These are phyloP conservation scores for Leccinum griseonigrum DNA, from an alignment of 1,284 basidiomycete genomes.

Conservation along the genomic window DNA sequence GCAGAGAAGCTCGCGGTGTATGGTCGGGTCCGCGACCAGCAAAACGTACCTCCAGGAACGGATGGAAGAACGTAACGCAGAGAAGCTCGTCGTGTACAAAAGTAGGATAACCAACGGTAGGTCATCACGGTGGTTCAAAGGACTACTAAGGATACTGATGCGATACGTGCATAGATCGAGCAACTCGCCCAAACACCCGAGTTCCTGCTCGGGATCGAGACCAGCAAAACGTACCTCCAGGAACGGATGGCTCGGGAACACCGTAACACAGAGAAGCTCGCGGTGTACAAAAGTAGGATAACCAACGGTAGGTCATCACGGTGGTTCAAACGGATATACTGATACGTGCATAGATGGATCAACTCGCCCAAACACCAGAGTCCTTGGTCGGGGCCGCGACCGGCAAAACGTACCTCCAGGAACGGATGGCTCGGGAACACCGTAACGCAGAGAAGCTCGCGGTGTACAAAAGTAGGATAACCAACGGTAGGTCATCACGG, in stretches of 20 bases:
- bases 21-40: no score
- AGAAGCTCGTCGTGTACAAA: conserved; percentile 69
- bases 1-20: no score
- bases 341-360: conserved; percentile 47
- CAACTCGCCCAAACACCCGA: conserved; percentile 75
- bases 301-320: no score
- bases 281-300: conserved; percentile 53
- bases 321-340: conserved; percentile 2
- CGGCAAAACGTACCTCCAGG: conserved; percentile 77
- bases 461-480: conserved; percentile 74
- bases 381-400: conserved; percentile 74
- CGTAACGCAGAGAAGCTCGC: conserved; percentile 80
- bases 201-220: conserved; percentile 70
- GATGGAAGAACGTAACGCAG: conserved; percentile 44
- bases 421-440: conserved; percentile 59
- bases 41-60: no score
- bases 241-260: conserved; percentile 61
- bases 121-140: no score
- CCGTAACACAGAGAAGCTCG: conserved; percentile 78
- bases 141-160: conserved; percentile 9
- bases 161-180: conserved; percentile 41
- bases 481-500: conserved; percentile 45
- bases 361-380: conserved; percentile 74
- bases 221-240: conserved; percentile 78
- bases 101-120: conserved; percentile 37